phyloP scores from a whole-genome alignment of 164 flowering plant genomes.

The Aristolochia californica region DNA sequence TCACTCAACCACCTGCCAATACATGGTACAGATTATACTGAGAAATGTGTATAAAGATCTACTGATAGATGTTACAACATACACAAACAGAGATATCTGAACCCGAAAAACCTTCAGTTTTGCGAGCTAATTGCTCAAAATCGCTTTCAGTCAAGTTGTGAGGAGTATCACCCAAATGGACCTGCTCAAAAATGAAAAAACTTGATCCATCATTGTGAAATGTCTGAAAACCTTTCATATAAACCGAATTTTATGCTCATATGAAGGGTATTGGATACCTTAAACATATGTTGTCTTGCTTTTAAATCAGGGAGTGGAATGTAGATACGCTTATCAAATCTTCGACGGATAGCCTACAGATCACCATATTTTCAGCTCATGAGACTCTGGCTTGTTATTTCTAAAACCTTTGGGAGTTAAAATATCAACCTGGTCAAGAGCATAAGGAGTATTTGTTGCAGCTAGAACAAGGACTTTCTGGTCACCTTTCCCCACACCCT shows the following conservation, averaged over 20 bases:
- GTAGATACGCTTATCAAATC: slow-evolving; percentile 96
- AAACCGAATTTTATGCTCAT: no score
- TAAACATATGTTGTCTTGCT: slow-evolving; percentile 97
- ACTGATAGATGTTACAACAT: slow-evolving; percentile 20
- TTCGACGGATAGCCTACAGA: slow-evolving; percentile 75
- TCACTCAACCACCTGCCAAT: neutral
- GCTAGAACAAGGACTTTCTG: slow-evolving; percentile 98
- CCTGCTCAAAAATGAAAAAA: slow-evolving; percentile 32
- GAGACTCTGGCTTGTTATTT: neutral
- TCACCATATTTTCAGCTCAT: neutral
- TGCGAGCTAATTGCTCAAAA: slow-evolving; percentile 68
- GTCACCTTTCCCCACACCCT: slow-evolving; percentile 96
- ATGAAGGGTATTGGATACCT: slow-evolving; percentile 30
- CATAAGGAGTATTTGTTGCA: slow-evolving; percentile 98
- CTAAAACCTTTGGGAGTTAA: neutral
- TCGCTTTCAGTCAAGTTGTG: slow-evolving; percentile 86
- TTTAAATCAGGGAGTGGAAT: slow-evolving; percentile 95
- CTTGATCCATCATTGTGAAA: neutral
- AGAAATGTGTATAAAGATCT: no score
- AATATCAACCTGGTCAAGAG: slow-evolving; percentile 78
- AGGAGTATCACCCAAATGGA: slow-evolving; percentile 97
- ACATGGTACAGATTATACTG: neutral
- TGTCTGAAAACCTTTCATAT: no score
- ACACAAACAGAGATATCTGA: slow-evolving; percentile 96
- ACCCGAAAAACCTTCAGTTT: slow-evolving; percentile 92